phyloP scores from a whole-genome alignment of 305 asterid genomes.

The Withania somnifera region DNA sequence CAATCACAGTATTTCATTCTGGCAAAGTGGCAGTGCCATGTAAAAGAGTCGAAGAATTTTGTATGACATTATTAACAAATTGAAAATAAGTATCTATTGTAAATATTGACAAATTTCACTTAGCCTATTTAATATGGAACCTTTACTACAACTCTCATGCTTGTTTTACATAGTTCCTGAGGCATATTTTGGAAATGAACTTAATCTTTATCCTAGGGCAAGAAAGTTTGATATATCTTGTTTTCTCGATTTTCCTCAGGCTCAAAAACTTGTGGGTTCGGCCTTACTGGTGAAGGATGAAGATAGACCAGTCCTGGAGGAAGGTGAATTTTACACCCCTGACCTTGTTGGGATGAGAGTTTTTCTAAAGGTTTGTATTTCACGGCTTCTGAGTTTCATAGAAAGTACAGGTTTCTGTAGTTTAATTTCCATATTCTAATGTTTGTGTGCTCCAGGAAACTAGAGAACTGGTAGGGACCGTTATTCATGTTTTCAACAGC shows the following conservation, averaged over 20 bases:
- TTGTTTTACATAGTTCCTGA: background rate
- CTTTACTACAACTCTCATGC: background rate
- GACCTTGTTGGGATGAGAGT: slow-evolving; percentile 90
- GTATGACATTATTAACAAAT: background rate
- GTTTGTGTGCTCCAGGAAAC: slow-evolving; percentile 45
- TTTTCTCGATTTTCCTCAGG: slow-evolving; percentile 30
- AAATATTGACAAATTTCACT: background rate
- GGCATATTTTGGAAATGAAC: background rate
- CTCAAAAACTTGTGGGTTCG: slow-evolving; percentile 85
- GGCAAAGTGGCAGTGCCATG: background rate
- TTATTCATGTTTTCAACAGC: slow-evolving; percentile 59
- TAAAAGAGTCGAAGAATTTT: background rate
- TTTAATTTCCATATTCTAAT: background rate
- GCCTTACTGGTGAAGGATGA: slow-evolving; percentile 58
- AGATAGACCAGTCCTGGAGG: slow-evolving; percentile 74
- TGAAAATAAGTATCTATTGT: background rate
- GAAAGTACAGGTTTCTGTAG: background rate
- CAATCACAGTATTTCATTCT: background rate
- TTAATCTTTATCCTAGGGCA: background rate
- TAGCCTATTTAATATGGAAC: background rate
- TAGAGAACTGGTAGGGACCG: slow-evolving; percentile 67
- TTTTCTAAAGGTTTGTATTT: slow-evolving; percentile 61
- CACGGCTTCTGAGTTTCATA: slow-evolving; percentile 2
- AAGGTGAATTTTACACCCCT: slow-evolving; percentile 75
- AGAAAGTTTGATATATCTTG: background rate